Evolutionary conservation across 805 yeast genomes (phyloP).

Genomic region (Wickerhamomyces alni): DNA sequence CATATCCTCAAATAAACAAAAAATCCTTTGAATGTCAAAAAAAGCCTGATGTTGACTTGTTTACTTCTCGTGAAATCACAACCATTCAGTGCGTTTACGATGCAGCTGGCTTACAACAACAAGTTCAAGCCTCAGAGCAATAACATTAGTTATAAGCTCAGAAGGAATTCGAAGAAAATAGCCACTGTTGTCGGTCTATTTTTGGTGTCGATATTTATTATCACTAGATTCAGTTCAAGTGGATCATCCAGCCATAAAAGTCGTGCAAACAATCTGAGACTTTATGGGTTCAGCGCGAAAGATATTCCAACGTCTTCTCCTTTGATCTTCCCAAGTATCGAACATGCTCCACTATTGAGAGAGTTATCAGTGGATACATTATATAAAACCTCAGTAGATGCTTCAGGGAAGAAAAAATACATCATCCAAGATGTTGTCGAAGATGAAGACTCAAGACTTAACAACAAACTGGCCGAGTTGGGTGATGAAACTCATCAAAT

Average conservation of each 20-base stretch:
- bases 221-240: not conserved
- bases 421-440: slow-evolving; percentile 30
- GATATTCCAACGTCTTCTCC: slow-evolving; percentile 45
- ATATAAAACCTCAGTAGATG: slow-evolving; percentile 41
- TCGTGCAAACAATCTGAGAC: slow-evolving; percentile 18
- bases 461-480: slow-evolving; percentile 27
- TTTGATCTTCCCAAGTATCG: slow-evolving; percentile 69
- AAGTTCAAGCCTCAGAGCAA: slow-evolving; percentile 23
- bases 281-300: slow-evolving; percentile 38
- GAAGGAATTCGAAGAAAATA: slow-evolving; percentile 12
- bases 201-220: not conserved
- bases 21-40: not conserved
- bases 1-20: too few species aligned
- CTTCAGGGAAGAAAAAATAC: slow-evolving; percentile 35
- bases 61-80: not conserved
- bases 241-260: not conserved
- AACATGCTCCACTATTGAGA: slow-evolving; percentile 56
- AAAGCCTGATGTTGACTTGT: not conserved
- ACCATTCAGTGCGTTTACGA: too few species aligned
- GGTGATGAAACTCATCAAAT: slow-evolving; percentile 27
- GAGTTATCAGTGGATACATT: slow-evolving; percentile 49
- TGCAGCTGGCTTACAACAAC: slow-evolving; percentile 23
- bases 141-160: slow-evolving; percentile 3
- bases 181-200: slow-evolving; percentile 1
- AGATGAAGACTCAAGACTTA: slow-evolving; percentile 30